A percentile compares a stretch with the other conserved stretches of the same genome.
Conservation (phyloP, 192 early-diverging fungal genomes). For the Umbelopsis ramanniana region DNA sequence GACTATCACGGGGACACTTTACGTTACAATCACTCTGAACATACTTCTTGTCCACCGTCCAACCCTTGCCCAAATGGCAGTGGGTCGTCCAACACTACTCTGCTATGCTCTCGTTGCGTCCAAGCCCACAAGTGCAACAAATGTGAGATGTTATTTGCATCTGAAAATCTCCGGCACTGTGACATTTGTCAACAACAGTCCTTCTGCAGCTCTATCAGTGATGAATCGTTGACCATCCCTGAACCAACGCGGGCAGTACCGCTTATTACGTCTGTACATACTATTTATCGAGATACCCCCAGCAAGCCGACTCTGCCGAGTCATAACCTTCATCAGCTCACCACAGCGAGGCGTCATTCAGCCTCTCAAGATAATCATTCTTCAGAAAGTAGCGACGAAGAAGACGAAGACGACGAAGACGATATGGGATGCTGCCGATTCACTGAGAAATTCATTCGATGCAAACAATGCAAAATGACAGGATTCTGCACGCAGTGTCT, state of each 20-base stretch:
- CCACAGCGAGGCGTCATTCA: background rate
- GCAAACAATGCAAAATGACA: slow-evolving; percentile 21
- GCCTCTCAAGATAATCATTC: background rate
- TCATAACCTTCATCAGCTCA: too few species aligned
- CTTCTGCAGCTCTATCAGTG: slow-evolving; percentile 16
- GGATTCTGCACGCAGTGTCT: slow-evolving; percentile 9
- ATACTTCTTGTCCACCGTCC: background rate
- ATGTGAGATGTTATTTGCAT: slow-evolving; percentile 10
- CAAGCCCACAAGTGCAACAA: slow-evolving; percentile 1
- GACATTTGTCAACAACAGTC: slow-evolving; percentile 15
- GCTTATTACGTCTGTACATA: slow-evolving; percentile 3
- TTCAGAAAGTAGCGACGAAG: slow-evolving; percentile 2
- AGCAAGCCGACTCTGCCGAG: too few species aligned
- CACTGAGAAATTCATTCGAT: slow-evolving; percentile 10
- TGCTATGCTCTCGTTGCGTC: slow-evolving; percentile 8
- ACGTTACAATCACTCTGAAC: too few species aligned
- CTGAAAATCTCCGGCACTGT: slow-evolving; percentile 15
- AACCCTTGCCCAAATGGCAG: background rate
- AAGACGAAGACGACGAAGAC: background rate
- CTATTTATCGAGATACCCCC: slow-evolving; percentile 3
- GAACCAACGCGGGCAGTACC: slow-evolving; percentile 1
- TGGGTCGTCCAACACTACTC: background rate
- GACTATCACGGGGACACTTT: background rate
- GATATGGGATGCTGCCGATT: slow-evolving; percentile 9
- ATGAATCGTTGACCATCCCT: slow-evolving; percentile 5